Evolutionary conservation across 805 yeast species (phyloP), one percentile per base, ranked within the genome.

Genomic region (Sungouiozyma ichnusensis): DNA sequence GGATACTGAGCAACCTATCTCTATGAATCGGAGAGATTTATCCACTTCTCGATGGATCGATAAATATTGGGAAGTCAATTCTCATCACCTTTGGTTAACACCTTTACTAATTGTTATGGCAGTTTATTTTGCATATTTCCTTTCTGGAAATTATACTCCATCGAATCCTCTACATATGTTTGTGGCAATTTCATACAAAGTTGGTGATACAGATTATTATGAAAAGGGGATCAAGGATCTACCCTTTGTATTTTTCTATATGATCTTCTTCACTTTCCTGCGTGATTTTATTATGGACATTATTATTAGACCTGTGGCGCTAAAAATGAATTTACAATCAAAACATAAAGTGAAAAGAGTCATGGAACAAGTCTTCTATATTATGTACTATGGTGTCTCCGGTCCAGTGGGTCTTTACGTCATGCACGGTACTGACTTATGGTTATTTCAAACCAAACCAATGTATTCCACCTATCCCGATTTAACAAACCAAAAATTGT

Each of bases 261-360:
- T 90, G 73, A 63, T 92, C 33, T 79, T 87, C 53, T 88, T 92
- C 73, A 83, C 96, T 0, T 92, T 90, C 58, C 68, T 77, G 49
- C 77, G 99, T 54, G 98, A 92, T 63, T 90, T 92, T 57, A 57
- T 77, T 49, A 87, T 92, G 97, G 88, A 87, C 60, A 68, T 75
- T 29, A 54, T 86, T 1, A 74, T 92, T 45, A 71, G 71, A 52
- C 97, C 97, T 6, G 47, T 85, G 31, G 90, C 96, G 2, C 55
- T 85, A 33, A 67, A 50, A 33, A 65, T 65, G 42, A 1, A 73
- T 72, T 72, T 69, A 45, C 65, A 68, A 4, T 61, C 63, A 16
- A 43, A 49, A 4, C 69, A 69, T 16, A 88, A 85, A 62, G 61
- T 77, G 35, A 76, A 74, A 47, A 75, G 99, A 61, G 87, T 90